A percentile compares a stretch with the other conserved stretches of the same genome.
phyloP scores from a whole-genome alignment of 306 rosid genomes.

The Psophocarpus tetragonolobus region DNA sequence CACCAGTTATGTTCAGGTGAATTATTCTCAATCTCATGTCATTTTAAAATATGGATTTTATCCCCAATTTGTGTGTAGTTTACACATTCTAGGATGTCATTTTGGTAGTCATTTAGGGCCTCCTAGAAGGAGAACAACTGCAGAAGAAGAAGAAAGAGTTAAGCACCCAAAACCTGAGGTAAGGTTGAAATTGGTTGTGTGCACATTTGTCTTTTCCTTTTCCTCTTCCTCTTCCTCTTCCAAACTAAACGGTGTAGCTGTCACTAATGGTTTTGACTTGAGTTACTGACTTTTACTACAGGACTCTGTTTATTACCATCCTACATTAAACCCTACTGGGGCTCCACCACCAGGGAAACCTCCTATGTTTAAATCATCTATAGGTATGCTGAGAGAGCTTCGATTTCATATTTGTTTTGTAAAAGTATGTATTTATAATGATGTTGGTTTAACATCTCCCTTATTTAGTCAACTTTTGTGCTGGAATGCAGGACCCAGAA shows the following conservation, averaged over 20 bases:
- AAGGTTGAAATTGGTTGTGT: slow-evolving; percentile 32
- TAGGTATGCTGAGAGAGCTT: slow-evolving; percentile 56
- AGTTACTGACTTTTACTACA: slow-evolving; percentile 33
- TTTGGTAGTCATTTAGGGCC: slow-evolving; percentile 91
- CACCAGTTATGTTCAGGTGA: slow-evolving; percentile 98
- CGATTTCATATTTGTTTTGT: slow-evolving; percentile 22
- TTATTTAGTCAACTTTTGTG: slow-evolving; percentile 32
- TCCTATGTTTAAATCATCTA: slow-evolving; percentile 92
- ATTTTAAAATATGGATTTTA: slow-evolving; percentile 27
- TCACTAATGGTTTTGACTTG: not conserved
- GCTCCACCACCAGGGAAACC: slow-evolving; percentile 99
- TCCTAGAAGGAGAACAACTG: slow-evolving; percentile 81
- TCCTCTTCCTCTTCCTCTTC: not conserved
- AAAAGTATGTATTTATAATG: slow-evolving; percentile 20
- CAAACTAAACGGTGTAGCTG: slow-evolving; percentile 20
- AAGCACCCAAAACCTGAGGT: slow-evolving; percentile 94
- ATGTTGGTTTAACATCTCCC: slow-evolving; percentile 14
- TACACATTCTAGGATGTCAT: slow-evolving; percentile 43
- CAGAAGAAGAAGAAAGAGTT: slow-evolving; percentile 93
- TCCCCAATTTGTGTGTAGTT: slow-evolving; percentile 37
- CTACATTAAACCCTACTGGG: slow-evolving; percentile 93
- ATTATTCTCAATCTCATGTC: slow-evolving; percentile 15
- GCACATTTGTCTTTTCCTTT: not conserved
- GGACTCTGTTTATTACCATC: slow-evolving; percentile 92
- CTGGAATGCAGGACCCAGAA: slow-evolving; percentile 80